Conservation (phyloP, 2,329 filamentous ascomycete genomes). For the Diaporthe humulicola region DNA sequence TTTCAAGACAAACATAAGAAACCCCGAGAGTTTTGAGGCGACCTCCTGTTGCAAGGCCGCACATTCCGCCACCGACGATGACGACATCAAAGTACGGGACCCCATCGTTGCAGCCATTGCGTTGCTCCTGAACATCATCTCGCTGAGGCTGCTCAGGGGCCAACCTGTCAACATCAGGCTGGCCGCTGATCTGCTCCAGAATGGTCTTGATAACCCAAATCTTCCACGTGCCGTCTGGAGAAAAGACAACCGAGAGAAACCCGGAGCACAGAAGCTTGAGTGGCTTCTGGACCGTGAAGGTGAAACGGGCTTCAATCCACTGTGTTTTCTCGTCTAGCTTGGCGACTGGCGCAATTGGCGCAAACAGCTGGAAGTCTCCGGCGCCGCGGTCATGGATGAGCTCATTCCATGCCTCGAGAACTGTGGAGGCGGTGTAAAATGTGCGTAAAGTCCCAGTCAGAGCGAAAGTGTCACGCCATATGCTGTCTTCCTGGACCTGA, state of each 20-base stretch:
- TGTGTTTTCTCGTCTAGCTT: neutral
- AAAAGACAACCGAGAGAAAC: neutral
- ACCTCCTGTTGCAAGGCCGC: neutral
- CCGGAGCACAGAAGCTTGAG: neutral
- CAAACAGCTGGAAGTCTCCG: neutral
- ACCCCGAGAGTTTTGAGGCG: neutral
- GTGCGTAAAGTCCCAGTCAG: neutral
- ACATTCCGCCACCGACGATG: neutral
- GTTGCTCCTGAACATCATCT: neutral
- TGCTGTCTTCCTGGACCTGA: neutral
- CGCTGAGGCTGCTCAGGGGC: neutral
- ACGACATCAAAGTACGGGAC: neutral
- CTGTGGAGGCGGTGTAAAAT: neutral
- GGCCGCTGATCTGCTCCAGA: neutral
- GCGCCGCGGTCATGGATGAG: neutral
- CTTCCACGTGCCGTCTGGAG: neutral
- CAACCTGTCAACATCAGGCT: slow-evolving; percentile 4
- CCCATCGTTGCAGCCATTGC: neutral
- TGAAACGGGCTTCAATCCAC: neutral
- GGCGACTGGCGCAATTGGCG: neutral
- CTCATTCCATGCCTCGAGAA: neutral
- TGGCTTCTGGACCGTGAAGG: neutral
- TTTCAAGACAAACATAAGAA: neutral
- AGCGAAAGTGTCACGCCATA: neutral
- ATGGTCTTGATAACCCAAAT: neutral